These are phyloP conservation scores for Stenogyne calaminthoides DNA, from an alignment of 305 asterid genomes.

Conservation along the genomic window DNA sequence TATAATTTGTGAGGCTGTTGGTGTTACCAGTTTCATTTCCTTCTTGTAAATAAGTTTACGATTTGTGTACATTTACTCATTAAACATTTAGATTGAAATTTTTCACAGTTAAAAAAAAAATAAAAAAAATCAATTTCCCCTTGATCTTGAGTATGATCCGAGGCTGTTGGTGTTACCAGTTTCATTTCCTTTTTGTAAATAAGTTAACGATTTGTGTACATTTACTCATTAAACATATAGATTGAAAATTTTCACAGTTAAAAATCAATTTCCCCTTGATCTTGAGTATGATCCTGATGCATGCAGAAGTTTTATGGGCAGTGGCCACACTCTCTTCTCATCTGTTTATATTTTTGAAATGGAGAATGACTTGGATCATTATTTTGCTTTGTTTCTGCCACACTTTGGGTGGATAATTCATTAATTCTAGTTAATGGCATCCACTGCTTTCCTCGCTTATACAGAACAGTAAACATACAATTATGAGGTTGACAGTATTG, in stretches of 20 bases:
- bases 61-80: background rate
- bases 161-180: background rate
- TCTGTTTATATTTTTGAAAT: slow-evolving; percentile 1
- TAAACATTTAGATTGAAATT: too few relatives aligned
- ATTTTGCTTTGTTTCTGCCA: slow-evolving; percentile 14
- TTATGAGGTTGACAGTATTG: slow-evolving; percentile 15
- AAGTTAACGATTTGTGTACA: background rate
- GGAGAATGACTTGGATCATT: slow-evolving; percentile 4
- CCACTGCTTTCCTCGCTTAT: slow-evolving; percentile 4
- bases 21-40: background rate
- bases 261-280: background rate
- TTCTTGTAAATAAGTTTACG: background rate
- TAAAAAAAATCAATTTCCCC: too few relatives aligned
- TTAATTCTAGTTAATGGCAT: slow-evolving; percentile 19
- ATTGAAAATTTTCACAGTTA: background rate
- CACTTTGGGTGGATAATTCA: slow-evolving; percentile 14
- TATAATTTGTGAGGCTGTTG: background rate
- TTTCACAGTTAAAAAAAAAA: too few relatives aligned
- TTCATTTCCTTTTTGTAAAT: background rate
- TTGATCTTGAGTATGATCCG: too few relatives aligned
- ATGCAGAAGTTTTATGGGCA: slow-evolving; percentile 16
- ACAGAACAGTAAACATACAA: background rate
- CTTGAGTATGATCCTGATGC: slow-evolving; percentile 24
- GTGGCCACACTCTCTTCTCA: background rate
- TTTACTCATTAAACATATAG: background rate